Conservation (phyloP, 192 early-diverging fungal species). For the Backusella circina region DNA sequence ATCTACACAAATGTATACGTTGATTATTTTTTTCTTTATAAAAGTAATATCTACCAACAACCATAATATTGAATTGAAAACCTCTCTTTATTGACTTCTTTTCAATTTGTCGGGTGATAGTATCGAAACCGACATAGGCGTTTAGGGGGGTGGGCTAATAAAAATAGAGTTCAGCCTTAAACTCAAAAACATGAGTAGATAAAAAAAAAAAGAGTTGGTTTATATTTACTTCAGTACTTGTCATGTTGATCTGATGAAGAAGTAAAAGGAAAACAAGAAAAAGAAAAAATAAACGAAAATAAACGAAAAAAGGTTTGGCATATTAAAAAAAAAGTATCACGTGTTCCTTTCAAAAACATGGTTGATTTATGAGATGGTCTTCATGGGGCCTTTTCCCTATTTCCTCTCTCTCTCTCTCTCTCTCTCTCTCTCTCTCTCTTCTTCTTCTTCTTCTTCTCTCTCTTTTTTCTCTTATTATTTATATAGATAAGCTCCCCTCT, state of each 20-base stretch:
- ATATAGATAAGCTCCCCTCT: neutral
- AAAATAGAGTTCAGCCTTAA: neutral
- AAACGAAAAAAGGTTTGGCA: neutral
- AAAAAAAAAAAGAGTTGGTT: neutral
- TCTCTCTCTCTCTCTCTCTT: neutral
- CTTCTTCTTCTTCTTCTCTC: neutral
- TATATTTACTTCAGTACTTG: neutral
- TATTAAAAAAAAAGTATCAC: neutral
- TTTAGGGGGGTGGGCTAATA: constrained; percentile 57
- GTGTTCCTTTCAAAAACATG: neutral
- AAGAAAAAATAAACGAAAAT: neutral
- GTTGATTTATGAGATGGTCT: neutral
- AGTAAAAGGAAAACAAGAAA: neutral
- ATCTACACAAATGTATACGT: neutral
- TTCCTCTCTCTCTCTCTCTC: neutral
- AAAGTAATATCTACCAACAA: constrained; percentile 69
- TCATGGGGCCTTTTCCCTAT: neutral
- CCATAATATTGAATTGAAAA: constrained; percentile 98
- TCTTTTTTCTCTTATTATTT: neutral
- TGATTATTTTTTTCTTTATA: neutral
- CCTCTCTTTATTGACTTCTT: constrained; percentile 96
- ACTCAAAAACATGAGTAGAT: neutral
- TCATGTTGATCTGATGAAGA: neutral
- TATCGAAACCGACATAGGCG: constrained; percentile 97
- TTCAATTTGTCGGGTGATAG: constrained; percentile 95